Evolutionary conservation across 305 asterid species (phyloP).

Genomic region (Solanum hybrid): DNA sequence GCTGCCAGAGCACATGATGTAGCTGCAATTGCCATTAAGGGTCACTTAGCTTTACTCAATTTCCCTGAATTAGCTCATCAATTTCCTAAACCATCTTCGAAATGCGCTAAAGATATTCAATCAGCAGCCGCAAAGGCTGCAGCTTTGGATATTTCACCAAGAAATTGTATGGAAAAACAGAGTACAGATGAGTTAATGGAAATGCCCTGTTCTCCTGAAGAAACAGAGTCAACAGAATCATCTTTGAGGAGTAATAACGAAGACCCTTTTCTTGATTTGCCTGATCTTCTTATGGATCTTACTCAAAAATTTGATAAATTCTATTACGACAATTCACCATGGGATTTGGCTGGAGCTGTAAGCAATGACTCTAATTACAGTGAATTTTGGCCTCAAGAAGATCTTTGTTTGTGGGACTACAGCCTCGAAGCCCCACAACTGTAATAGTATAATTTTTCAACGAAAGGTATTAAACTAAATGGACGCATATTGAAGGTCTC

Average conservation of each 20-base stretch:
- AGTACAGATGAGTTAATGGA: not conserved
- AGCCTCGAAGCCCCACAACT: not conserved
- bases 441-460: not conserved
- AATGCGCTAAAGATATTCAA: constrained; percentile 25
- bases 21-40: constrained; percentile 34
- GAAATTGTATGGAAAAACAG: not conserved
- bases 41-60: constrained; percentile 27
- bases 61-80: constrained; percentile 24
- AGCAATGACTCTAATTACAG: not conserved
- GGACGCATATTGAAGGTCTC: not conserved
- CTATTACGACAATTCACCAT: constrained; percentile 11
- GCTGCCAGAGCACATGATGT: constrained; percentile 47
- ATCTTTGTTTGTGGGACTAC: constrained; percentile 19
- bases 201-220: constrained; percentile 7
- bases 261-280: constrained; percentile 45
- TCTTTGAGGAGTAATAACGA: constrained; percentile 12
- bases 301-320: constrained; percentile 15
- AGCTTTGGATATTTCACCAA: constrained; percentile 4
- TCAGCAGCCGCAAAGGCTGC: constrained; percentile 25
- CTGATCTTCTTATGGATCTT: constrained; percentile 33
- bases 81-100: constrained; percentile 21
- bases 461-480: not conserved
- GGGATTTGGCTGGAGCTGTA: constrained; percentile 18
- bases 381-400: constrained; percentile 22
- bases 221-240: not conserved